Evolutionary conservation across 2,329 filamentous ascomycete genomes (phyloP), one percentile per base, ranked within the genome.

Genomic region (Botrytis galanthina): DNA sequence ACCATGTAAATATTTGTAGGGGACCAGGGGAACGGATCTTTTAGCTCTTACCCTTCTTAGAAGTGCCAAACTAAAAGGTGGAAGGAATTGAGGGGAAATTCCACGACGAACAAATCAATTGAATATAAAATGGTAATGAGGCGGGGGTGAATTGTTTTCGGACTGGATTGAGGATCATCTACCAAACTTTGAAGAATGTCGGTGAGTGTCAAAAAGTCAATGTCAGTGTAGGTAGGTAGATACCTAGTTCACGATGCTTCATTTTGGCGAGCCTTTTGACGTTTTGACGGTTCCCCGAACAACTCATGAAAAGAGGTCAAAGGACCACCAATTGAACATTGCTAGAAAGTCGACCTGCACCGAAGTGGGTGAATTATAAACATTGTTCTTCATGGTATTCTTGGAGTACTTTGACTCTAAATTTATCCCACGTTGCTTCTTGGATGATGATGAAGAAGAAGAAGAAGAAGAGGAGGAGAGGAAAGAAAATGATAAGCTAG

Each of bases 131-230:
- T 26, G n/a, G n/a, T 57, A 29, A 18, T 6, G 51, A 32, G 29
- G 63, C 18, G 37, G 32, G 29, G 32, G 29, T 70, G 29, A 35
- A 18, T 35, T 3, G 35, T 54, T 22, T 39, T 26, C 37, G 39
- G 48, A 59, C 48, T 46, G 44, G 37, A 8, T 51, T 67, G 44
- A 39, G 7, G 16, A 18, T 29, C 10, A 29, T 39, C 46, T 46
- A 66, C 37, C 29, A 46, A 29, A 54, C n/a, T n/a, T 18, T n/a
- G 29, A 2, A 10, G 37, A 70, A 70, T 71, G 69, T 71, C 69
- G 68, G 68, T 70, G 68, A 70, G 68, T 18, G 26, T 26, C 44
- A 48, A 48, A 48, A 48, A 22, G 20, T 48, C 44, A 37, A 37
- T 48, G 22, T 22, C 48, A 51, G n/a, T n/a, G 2, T 54, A 7